Base-by-base conservation (phyloP, 2,329 filamentous ascomycete species). In the Sporothrix phasma region DNA sequence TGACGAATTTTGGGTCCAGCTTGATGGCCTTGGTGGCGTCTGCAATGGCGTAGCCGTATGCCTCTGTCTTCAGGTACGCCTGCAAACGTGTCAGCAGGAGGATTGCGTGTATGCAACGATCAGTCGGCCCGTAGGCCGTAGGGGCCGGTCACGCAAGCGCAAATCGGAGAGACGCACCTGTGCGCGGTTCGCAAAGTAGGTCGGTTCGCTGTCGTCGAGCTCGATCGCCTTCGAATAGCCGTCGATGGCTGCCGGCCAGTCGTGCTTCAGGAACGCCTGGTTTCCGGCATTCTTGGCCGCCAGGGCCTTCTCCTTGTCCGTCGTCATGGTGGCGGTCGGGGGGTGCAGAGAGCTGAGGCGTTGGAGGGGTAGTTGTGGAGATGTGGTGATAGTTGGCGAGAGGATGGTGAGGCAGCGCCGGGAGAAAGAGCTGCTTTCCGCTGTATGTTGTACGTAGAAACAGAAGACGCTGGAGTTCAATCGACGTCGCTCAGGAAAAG, bases 11-110 rank as follows among this genome's bases (percentile, higher is more conserved):
- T 17, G 91, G 85, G 72, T 97, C 90, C 65, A 97, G 80, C 74
- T 96, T 91, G 72, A 97, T 87, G 17, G 94, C 94, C 76, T 90
- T 95, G 62, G 89, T 90, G 37, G 93, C 91, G 77, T 99, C 94
- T 61, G 87, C 82, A 70, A 97, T 88, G 26, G 94, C 92, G 78
- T 93, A 96, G 45, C 94, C 94, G 74, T 92, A 97, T 22, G 93
- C 86, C 76, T 99, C 94, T 45, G 93, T 87, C 79, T 97, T 97
- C 76, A 99, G 93, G 74, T 99, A 84, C 68, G 90, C 90, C 91
- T 96, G 71, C 13, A 34, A n/a, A n/a, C 24, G 31, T 34, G 61
- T 54, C 34, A 45, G 56, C 77, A 80, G 39, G n/a, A 24, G 5
- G 22, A 6, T 19, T 2, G 24, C 24, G 22, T 10, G 19, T 29